These are phyloP conservation scores for Fusarium albosuccineum DNA, from an alignment of 2,329 filamentous ascomycete genomes.

Conservation along the genomic window DNA sequence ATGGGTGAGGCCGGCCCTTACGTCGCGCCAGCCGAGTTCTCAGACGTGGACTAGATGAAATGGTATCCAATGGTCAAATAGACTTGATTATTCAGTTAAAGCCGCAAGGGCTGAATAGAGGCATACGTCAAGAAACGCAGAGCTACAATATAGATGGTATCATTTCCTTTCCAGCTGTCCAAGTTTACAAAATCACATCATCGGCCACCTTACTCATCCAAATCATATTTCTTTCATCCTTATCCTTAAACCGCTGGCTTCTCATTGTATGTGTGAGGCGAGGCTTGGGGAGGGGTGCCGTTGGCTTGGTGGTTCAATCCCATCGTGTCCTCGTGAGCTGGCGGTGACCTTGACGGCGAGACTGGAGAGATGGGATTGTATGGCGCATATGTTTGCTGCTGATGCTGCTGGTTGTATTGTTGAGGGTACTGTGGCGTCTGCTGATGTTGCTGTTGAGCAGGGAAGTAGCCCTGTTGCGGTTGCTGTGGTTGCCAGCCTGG, in stretches of 20 bases:
- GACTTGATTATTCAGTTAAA: background rate
- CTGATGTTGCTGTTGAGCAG: conserved; percentile 10
- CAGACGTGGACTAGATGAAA: conserved; percentile 50
- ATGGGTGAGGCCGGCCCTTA: conserved; percentile 53
- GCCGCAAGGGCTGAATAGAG: background rate
- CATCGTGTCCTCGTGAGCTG: conserved; percentile 47
- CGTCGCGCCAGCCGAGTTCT: conserved; percentile 52
- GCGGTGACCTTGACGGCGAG: conserved; percentile 31
- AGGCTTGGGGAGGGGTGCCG: conserved; percentile 39
- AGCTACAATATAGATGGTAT: conserved; percentile 41
- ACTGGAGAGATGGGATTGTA: conserved; percentile 8
- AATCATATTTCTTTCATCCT: background rate
- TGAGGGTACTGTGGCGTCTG: conserved; percentile 2
- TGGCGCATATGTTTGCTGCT: background rate
- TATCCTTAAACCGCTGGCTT: conserved; percentile 30
- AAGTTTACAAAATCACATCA: background rate
- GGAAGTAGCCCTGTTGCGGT: background rate
- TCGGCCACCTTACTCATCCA: background rate
- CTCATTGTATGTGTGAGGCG: conserved; percentile 39
- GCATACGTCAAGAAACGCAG: conserved; percentile 2
- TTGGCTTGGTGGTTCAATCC: conserved; percentile 51
- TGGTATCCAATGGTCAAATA: background rate
- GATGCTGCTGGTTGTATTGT: background rate
- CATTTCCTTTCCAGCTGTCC: conserved; percentile 19
- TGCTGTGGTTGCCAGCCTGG: background rate